phyloP scores from a whole-genome alignment of 768 basidiomycete species.

The Cyclocybe cylindracea region DNA sequence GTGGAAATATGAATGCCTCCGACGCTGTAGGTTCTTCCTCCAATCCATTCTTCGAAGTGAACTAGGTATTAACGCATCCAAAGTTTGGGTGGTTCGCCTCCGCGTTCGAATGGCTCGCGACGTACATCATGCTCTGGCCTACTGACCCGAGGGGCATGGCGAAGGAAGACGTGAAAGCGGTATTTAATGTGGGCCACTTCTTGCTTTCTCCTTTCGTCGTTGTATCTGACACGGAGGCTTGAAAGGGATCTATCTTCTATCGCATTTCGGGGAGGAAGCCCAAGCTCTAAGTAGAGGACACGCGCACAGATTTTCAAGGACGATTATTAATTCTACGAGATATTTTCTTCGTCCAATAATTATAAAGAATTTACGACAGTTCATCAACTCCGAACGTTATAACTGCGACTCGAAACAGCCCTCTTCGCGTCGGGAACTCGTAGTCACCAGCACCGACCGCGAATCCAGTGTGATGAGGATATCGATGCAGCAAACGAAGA shows the following conservation, averaged over 20 bases:
- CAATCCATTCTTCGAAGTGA: neutral
- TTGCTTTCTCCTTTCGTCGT: neutral
- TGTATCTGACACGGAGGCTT: neutral
- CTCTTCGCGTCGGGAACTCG: too few relatives aligned
- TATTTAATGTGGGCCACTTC: slow-evolving; percentile 36
- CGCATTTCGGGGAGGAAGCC: slow-evolving; percentile 28
- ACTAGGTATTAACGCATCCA: neutral
- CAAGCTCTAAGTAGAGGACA: slow-evolving; percentile 7
- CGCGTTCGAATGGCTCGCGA: slow-evolving; percentile 40
- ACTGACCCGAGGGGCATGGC: slow-evolving; percentile 32
- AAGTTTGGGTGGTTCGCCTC: slow-evolving; percentile 46
- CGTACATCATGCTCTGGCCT: slow-evolving; percentile 40
- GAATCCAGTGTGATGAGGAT: too few relatives aligned
- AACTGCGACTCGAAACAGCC: too few relatives aligned
- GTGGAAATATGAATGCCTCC: slow-evolving; percentile 38
- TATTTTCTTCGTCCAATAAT: too few relatives aligned
- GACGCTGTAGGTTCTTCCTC: slow-evolving; percentile 31
- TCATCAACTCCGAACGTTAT: too few relatives aligned
- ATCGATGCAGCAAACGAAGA: too few relatives aligned
- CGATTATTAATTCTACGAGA: too few relatives aligned
- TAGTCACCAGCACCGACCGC: too few relatives aligned
- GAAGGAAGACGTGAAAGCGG: slow-evolving; percentile 39
- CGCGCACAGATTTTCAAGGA: too few relatives aligned
- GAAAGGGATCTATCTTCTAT: slow-evolving; percentile 37
- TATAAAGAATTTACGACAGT: too few relatives aligned